A percentile compares a stretch with the other conserved stretches of the same genome.
These are phyloP conservation scores for Epichloe baconii DNA, from an alignment of 2,329 filamentous ascomycete species.

Conservation along the genomic window DNA sequence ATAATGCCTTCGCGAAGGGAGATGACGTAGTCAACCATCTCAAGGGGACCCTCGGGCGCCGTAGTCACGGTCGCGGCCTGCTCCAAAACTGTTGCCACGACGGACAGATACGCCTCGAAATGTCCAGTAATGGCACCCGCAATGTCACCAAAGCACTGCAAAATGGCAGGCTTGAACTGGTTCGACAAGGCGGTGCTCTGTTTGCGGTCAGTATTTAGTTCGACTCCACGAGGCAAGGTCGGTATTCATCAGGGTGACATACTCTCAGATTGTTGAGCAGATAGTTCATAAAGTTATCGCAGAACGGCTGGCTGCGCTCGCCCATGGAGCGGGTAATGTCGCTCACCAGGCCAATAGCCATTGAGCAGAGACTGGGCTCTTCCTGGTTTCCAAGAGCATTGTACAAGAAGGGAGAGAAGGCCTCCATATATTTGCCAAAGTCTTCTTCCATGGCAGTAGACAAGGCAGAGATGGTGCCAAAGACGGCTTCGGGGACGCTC, in stretches of 20 bases:
- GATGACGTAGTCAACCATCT: constrained; percentile 94
- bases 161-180: constrained; percentile 94
- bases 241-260: constrained; percentile 19
- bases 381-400: constrained; percentile 92
- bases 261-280: constrained; percentile 82
- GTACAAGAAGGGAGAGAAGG: constrained; percentile 84
- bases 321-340: constrained; percentile 89
- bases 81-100: constrained; percentile 87
- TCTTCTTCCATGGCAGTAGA: constrained; percentile 84
- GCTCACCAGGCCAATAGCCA: constrained; percentile 94
- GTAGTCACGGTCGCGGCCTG: constrained; percentile 78
- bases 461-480: constrained; percentile 83
- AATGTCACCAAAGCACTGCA: constrained; percentile 97
- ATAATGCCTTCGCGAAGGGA: constrained; percentile 95
- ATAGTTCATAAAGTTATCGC: constrained; percentile 97
- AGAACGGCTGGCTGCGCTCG: constrained; percentile 84
- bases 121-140: constrained; percentile 83
- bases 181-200: constrained; percentile 78
- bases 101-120: constrained; percentile 84
- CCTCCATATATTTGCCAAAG: constrained; percentile 95
- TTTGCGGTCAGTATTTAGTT: neutral
- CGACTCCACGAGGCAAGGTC: neutral
- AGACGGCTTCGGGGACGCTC: constrained; percentile 85
- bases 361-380: constrained; percentile 83
- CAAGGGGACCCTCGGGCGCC: constrained; percentile 68